These are phyloP conservation scores for Cyberlindnera subsufficiens DNA, from an alignment of 805 yeast genomes.

Conservation along the genomic window DNA sequence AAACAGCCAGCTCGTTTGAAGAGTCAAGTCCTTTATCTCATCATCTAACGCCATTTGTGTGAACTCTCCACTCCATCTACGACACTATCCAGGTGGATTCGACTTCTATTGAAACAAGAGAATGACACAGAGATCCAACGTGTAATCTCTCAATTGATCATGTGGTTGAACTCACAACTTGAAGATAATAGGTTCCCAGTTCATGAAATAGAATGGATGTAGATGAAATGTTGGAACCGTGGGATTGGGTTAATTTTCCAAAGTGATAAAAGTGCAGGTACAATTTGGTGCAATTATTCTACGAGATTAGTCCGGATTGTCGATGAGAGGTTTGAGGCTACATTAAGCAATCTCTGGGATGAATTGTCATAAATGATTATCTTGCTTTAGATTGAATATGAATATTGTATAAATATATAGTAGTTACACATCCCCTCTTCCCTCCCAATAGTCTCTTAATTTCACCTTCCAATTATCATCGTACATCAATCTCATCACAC, in stretches of 20 bases:
- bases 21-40: constrained; percentile 11
- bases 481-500: constrained; percentile 20
- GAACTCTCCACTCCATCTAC: constrained; percentile 8
- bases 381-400: background rate
- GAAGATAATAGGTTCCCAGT: constrained; percentile 8
- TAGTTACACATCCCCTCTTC: constrained; percentile 9
- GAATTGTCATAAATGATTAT: constrained; percentile 24
- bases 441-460: constrained; percentile 25
- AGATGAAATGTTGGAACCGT: constrained; percentile 33
- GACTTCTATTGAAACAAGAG: constrained; percentile 19
- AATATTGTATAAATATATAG: background rate
- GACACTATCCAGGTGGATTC: constrained; percentile 25
- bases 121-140: constrained; percentile 4
- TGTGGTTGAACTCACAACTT: constrained; percentile 4
- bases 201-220: constrained; percentile 31
- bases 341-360: constrained; percentile 24
- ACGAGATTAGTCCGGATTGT: constrained; percentile 23
- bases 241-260: constrained; percentile 26
- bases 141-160: constrained; percentile 8
- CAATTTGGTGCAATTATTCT: constrained; percentile 25
- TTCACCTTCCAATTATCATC: constrained; percentile 18
- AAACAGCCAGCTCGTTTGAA: constrained; percentile 17
- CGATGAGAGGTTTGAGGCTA: constrained; percentile 21
- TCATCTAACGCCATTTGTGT: constrained; percentile 23
- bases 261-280: constrained; percentile 19